Evolutionary conservation across 2,329 filamentous ascomycete genomes (phyloP).

Genomic region (Monosporascus sp.): DNA sequence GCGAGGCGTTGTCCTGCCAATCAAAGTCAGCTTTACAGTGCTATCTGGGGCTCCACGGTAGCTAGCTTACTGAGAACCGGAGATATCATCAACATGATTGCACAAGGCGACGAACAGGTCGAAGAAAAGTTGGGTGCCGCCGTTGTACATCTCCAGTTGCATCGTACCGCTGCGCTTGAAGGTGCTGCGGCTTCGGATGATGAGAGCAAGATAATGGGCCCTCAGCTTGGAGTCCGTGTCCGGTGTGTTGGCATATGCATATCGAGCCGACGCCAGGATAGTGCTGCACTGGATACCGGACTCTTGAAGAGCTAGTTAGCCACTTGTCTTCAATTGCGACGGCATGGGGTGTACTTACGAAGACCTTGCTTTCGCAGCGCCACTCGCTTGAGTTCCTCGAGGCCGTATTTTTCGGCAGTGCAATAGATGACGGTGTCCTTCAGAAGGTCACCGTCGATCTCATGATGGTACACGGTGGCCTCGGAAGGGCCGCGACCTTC

Average conservation of each 20-base stretch:
- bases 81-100: conserved; percentile 77
- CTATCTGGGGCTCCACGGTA: no score
- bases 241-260: conserved; percentile 82
- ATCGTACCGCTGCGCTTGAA: conserved; percentile 94
- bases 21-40: conserved; percentile 6
- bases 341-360: conserved; percentile 42
- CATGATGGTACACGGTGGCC: conserved; percentile 64
- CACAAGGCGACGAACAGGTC: conserved; percentile 90
- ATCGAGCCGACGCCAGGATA: conserved; percentile 81
- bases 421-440: conserved; percentile 93
- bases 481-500: conserved; percentile 46
- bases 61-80: conserved; percentile 47
- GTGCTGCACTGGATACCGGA: conserved; percentile 79
- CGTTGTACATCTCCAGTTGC: conserved; percentile 90
- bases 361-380: conserved; percentile 85
- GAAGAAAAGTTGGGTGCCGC: conserved; percentile 80
- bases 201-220: conserved; percentile 86
- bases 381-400: conserved; percentile 79
- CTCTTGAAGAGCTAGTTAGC: conserved; percentile 35
- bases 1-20: conserved; percentile 37
- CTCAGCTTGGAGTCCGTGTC: conserved; percentile 86
- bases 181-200: conserved; percentile 79
- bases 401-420: conserved; percentile 75
- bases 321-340: neutral
- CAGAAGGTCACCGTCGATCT: conserved; percentile 62